Base-by-base conservation (phyloP, 1,139 yeast genomes). In the Protomyces arabidopsidicola region DNA sequence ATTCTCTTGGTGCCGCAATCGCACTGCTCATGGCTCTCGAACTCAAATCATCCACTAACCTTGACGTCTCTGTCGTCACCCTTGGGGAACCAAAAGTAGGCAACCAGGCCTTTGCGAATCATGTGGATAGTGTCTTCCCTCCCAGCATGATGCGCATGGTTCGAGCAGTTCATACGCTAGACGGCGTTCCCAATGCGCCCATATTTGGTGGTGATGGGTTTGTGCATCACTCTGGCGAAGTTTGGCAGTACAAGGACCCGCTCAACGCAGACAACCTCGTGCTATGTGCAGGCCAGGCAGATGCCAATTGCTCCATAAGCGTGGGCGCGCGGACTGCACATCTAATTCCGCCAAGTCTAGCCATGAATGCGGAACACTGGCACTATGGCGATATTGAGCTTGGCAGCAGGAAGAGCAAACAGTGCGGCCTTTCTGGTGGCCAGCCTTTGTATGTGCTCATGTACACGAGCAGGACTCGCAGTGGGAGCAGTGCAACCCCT, bases 231-330 rank as follows among this genome's bases (percentile, higher is more conserved):
- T 12, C 55, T 3, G 56, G 56, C n/a, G 62, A 58, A 39, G 53
- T 58, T 2, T 58, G 62, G 62, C 62, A 58, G n/a, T 58, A 51
- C 20, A 34, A 24, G 12, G 62, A 58, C 22, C 53, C 62, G n/a
- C 24, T 36, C 12, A 4, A n/a, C 3, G 38, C 55, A 6, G 62
- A 58, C 22, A 58, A 18, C 35, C 20, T 58, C 31, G 45, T 51
- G 45, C n/a, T 58, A n/a, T 58, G 62, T 52, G 34, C 39, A 9
- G 56, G 56, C 34, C 51, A 35, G 20, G 53, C 27, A 34, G 62
- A 58, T 20, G 39, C 34, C 35, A 18, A 38, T 16, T 58, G 62
- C 45, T 39, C 56, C 27, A 27, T 31, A 2, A 51, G 56, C 22
- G 39, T 22, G n/a, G 36, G 18, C 10, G 45, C 34, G 8, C 42